A percentile compares a stretch with the other conserved stretches of the same genome.
phyloP scores from a whole-genome alignment of 805 yeast genomes.

The Candida nonsorbophila region DNA sequence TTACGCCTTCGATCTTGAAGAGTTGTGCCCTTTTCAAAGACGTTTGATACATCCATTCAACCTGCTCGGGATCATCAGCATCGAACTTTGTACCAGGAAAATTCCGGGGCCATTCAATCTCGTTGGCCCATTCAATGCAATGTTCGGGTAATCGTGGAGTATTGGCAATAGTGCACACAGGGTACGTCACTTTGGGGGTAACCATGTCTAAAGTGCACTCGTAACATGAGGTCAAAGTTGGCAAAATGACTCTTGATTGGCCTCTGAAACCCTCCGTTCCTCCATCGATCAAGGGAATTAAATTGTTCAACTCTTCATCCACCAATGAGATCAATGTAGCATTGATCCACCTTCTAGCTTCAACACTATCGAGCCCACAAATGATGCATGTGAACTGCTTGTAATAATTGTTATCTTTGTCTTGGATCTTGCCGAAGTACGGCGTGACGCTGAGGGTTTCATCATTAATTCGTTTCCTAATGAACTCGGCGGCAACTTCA shows the following conservation, averaged over 20 bases:
- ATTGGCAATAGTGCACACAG: constrained; percentile 90
- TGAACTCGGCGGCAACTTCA: constrained; percentile 54
- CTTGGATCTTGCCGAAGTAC: constrained; percentile 56
- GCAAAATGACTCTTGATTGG: constrained; percentile 81
- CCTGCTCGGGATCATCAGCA: constrained; percentile 62
- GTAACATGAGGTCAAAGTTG: constrained; percentile 83
- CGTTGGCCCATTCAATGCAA: constrained; percentile 86
- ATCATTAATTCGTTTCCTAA: constrained; percentile 42
- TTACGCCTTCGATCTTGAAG: constrained; percentile 73
- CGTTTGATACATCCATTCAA: constrained; percentile 53
- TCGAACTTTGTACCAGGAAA: constrained; percentile 50
- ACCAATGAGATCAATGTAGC: constrained; percentile 59
- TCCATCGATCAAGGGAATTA: constrained; percentile 70
- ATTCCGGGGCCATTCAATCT: constrained; percentile 62
- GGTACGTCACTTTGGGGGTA: constrained; percentile 61
- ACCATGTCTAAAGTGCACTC: constrained; percentile 84
- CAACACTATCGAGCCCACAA: constrained; percentile 86
- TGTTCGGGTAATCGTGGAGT: constrained; percentile 94
- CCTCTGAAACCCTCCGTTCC: constrained; percentile 96
- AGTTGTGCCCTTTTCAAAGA: constrained; percentile 56
- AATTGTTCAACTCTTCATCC: constrained; percentile 28
- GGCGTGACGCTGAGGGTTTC: constrained; percentile 44
- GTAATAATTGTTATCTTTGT: constrained; percentile 58
- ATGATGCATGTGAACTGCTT: constrained; percentile 64
- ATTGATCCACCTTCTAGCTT: constrained; percentile 90